These are phyloP conservation scores for Erigeron philadelphicus DNA, from an alignment of 140 eudicot species.

Conservation along the genomic window DNA sequence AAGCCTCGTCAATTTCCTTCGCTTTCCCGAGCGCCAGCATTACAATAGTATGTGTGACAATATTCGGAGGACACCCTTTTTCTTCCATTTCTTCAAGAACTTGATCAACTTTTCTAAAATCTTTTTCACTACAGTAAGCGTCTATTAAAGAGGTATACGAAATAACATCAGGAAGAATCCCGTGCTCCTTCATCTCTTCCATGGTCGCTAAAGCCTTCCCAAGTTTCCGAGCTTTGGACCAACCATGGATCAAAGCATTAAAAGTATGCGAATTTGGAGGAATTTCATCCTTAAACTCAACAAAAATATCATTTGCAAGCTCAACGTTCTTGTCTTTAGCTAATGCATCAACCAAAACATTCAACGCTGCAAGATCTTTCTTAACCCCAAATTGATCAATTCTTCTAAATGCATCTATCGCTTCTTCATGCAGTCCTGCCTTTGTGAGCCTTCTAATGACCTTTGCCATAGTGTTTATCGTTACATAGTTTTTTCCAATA, in stretches of 20 bases:
- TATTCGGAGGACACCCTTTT: constrained; percentile 55
- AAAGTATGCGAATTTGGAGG: constrained; percentile 44
- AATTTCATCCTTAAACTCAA: constrained; percentile 40
- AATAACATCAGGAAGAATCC: constrained; percentile 49
- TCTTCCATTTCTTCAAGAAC: constrained; percentile 55
- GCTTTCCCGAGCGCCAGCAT: constrained; percentile 66
- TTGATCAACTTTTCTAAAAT: constrained; percentile 61
- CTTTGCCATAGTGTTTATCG: constrained; percentile 51
- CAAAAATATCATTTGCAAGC: constrained; percentile 45
- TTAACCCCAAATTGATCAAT: constrained; percentile 51
- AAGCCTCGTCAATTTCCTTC: constrained; percentile 51
- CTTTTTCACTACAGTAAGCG: constrained; percentile 56
- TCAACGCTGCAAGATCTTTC: constrained; percentile 44
- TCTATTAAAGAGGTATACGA: constrained; percentile 63
- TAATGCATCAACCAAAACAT: constrained; percentile 48
- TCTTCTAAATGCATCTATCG: constrained; percentile 50
- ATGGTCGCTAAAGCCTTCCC: constrained; percentile 38
- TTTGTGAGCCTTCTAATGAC: constrained; percentile 67
- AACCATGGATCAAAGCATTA: constrained; percentile 68
- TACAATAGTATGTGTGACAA: constrained; percentile 59
- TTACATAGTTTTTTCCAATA: constrained; percentile 34
- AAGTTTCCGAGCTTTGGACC: constrained; percentile 53
- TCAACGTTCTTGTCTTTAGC: constrained; percentile 59
- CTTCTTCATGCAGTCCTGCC: constrained; percentile 50
- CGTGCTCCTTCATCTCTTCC: constrained; percentile 55